phyloP scores from a whole-genome alignment of 495 filamentous ascomycete species.

The Penicillium chermesinum region DNA sequence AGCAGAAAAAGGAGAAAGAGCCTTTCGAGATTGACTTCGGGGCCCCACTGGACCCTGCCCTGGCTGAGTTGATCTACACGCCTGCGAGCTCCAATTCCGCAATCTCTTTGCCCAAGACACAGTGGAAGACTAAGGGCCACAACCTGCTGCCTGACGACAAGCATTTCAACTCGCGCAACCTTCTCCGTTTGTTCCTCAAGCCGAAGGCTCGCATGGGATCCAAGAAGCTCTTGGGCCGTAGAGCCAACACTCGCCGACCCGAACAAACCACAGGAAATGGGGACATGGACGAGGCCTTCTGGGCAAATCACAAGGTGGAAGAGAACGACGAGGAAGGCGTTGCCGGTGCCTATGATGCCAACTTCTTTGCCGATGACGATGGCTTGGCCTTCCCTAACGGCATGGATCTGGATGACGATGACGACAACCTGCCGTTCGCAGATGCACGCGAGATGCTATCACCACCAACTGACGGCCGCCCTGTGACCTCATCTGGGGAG shows the following conservation, averaged over 20 bases:
- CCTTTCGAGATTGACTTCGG: conserved; percentile 91
- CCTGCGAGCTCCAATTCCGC: conserved; percentile 73
- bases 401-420: conserved; percentile 58
- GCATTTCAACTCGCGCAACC: conserved; percentile 90
- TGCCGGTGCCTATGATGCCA: conserved; percentile 80
- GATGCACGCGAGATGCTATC: conserved; percentile 90
- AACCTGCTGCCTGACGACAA: conserved; percentile 97
- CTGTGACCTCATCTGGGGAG: conserved; percentile 35
- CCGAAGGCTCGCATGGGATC: conserved; percentile 74
- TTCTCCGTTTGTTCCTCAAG: conserved; percentile 88
- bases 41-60: conserved; percentile 59
- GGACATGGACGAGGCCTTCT: conserved; percentile 93
- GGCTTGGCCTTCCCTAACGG: conserved; percentile 71
- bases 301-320: conserved; percentile 71
- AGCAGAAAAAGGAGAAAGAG: conserved; percentile 84
- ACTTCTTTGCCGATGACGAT: conserved; percentile 97
- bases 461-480: conserved; percentile 51
- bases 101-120: conserved; percentile 81
- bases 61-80: conserved; percentile 80
- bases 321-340: conserved; percentile 49
- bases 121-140: conserved; percentile 89
- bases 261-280: conserved; percentile 51
- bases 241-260: conserved; percentile 36
- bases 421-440: conserved; percentile 81
- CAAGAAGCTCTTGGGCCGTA: conserved; percentile 41